phyloP scores from a whole-genome alignment of 2,329 filamentous ascomycete genomes.

The Zymoseptoria crescenta region DNA sequence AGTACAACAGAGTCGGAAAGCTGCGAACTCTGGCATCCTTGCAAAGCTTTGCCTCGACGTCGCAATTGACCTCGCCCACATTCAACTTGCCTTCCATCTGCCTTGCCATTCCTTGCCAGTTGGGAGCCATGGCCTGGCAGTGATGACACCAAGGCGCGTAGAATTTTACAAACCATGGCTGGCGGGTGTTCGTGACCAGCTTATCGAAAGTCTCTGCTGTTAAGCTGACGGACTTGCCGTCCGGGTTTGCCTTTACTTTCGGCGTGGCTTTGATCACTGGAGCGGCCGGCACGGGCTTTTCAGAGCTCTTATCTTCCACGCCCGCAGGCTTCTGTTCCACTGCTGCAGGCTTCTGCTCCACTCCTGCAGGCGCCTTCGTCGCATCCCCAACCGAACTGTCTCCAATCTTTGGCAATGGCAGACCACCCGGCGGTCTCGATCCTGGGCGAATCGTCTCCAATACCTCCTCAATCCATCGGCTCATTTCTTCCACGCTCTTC shows the following conservation, averaged over 20 bases:
- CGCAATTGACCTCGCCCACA: slow-evolving; percentile 93
- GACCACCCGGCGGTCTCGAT: slow-evolving; percentile 59
- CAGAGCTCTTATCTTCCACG: slow-evolving; percentile 31
- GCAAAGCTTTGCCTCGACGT: slow-evolving; percentile 76
- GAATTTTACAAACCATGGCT: slow-evolving; percentile 98
- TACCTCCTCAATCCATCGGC: slow-evolving; percentile 63
- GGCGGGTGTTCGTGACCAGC: slow-evolving; percentile 74
- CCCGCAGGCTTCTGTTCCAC: slow-evolving; percentile 20
- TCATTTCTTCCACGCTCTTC: slow-evolving; percentile 60
- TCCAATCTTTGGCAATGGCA: slow-evolving; percentile 64
- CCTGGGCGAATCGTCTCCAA: slow-evolving; percentile 75
- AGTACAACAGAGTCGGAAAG: slow-evolving; percentile 88
- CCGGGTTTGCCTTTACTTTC: slow-evolving; percentile 58
- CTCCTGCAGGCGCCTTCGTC: slow-evolving; percentile 22
- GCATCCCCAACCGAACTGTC: slow-evolving; percentile 44
- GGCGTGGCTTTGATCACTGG: not conserved
- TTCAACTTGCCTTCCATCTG: slow-evolving; percentile 87
- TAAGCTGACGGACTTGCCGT: slow-evolving; percentile 66
- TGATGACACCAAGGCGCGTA: slow-evolving; percentile 97
- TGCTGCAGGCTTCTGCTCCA: slow-evolving; percentile 23
- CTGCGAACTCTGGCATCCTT: slow-evolving; percentile 74
- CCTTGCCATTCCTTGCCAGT: slow-evolving; percentile 81
- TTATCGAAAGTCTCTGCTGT: slow-evolving; percentile 80
- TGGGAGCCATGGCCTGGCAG: slow-evolving; percentile 85
- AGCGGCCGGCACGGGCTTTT: slow-evolving; percentile 22